Evolutionary conservation across 176 grass and related monocot species (phyloP).

Genomic region (Oryza brachyantha): DNA sequence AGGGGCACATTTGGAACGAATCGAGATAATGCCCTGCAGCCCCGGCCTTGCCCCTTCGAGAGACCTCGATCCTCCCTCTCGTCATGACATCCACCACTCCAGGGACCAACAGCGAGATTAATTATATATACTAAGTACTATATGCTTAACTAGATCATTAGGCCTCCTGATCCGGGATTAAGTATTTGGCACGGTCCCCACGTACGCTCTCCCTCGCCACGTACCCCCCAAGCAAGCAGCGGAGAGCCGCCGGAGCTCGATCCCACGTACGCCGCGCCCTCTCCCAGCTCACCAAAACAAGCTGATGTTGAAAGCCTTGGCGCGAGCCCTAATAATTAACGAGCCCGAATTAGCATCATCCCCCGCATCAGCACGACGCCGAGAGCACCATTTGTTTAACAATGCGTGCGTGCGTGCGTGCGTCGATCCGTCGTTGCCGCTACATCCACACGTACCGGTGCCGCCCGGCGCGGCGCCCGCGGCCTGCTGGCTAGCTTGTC

Average conservation of each 20-base stretch:
- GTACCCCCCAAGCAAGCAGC: background rate
- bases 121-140: slow-evolving; percentile 4
- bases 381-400: background rate
- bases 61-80: slow-evolving; percentile 32
- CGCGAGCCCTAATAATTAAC: background rate
- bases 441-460: background rate
- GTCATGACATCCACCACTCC: slow-evolving; percentile 32
- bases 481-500: too few species aligned
- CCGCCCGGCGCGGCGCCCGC: too few species aligned
- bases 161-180: slow-evolving; percentile 21
- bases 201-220: slow-evolving; percentile 22
- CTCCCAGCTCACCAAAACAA: too few species aligned
- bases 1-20: slow-evolving; percentile 4
- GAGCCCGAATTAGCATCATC: background rate
- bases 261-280: too few species aligned
- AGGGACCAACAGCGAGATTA: slow-evolving; percentile 1
- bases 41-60: slow-evolving; percentile 46
- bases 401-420: too few species aligned
- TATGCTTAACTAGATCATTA: slow-evolving; percentile 3
- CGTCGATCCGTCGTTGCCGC: too few species aligned
- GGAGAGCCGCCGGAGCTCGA: too few species aligned
- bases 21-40: background rate
- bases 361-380: background rate
- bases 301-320: too few species aligned
- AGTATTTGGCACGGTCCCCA: slow-evolving; percentile 18